A percentile compares a stretch with the other conserved stretches of the same genome.
Conservation (phyloP, 306 rosid species). For the Quercus alba region DNA sequence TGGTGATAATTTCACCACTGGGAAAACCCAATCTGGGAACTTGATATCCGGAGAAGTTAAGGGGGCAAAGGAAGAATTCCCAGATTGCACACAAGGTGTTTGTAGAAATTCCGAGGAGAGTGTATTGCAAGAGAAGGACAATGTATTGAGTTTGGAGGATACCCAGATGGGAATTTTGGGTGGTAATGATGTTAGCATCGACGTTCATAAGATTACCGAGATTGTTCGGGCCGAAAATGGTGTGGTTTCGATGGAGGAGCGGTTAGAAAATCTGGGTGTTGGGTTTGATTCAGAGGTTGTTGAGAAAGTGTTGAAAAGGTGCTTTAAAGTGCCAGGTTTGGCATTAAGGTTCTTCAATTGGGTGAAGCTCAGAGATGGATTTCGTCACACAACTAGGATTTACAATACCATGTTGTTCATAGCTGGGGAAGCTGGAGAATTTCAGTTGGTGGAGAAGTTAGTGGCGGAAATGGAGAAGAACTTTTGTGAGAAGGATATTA, state of each 20-base stretch:
- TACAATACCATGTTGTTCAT: conserved; percentile 66
- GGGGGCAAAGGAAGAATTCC: conserved; percentile 10
- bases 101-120: conserved; percentile 41
- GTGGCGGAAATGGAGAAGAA: conserved; percentile 62
- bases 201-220: conserved; percentile 50
- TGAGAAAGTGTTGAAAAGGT: conserved; percentile 76
- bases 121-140: conserved; percentile 23
- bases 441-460: conserved; percentile 56
- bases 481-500: conserved; percentile 51
- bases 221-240: conserved; percentile 42
- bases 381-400: conserved; percentile 43
- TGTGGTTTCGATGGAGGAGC: conserved; percentile 52
- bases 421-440: conserved; percentile 79
- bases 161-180: conserved; percentile 26
- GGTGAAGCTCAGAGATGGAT: conserved; percentile 58
- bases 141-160: conserved; percentile 15
- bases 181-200: conserved; percentile 47
- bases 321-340: conserved; percentile 67
- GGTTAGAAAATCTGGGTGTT: conserved; percentile 42
- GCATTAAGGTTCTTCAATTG: conserved; percentile 69
- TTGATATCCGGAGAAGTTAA: conserved; percentile 16
- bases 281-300: conserved; percentile 50
- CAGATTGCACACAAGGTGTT: conserved; percentile 35
- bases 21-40: conserved; percentile 34
- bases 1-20: conserved; percentile 26